A percentile compares a stretch with the other conserved stretches of the same genome.
Evolutionary conservation across 2,329 filamentous ascomycete genomes (phyloP).

Genomic region (Xylariomycetidae sp.): DNA sequence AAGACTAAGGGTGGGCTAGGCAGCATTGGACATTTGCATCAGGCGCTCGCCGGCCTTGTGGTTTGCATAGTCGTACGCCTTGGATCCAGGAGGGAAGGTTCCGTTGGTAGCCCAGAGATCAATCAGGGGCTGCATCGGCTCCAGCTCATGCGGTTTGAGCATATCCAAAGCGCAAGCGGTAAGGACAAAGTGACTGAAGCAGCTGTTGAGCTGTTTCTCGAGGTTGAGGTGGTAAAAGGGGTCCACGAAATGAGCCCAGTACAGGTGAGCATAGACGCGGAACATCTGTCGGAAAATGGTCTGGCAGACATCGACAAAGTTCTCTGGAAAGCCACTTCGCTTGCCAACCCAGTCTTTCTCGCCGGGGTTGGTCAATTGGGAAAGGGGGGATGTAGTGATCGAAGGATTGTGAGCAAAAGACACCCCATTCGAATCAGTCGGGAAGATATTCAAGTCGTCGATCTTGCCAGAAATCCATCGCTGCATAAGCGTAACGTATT

Average conservation of each 20-base stretch:
- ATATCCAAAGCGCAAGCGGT: slow-evolving; percentile 78
- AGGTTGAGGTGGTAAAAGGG: slow-evolving; percentile 80
- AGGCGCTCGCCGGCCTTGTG: slow-evolving; percentile 55
- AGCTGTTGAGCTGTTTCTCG: slow-evolving; percentile 79
- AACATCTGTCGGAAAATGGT: slow-evolving; percentile 98
- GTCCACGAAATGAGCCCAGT: slow-evolving; percentile 90
- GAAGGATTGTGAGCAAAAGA: slow-evolving; percentile 61
- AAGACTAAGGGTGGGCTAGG: too few relatives aligned
- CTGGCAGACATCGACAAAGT: slow-evolving; percentile 87
- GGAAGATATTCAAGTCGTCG: slow-evolving; percentile 84
- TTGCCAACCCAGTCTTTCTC: slow-evolving; percentile 82
- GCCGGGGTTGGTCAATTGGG: slow-evolving; percentile 55
- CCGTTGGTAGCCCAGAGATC: slow-evolving; percentile 89
- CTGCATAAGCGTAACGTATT: slow-evolving; percentile 94
- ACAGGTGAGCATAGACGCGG: slow-evolving; percentile 94
- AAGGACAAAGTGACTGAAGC: slow-evolving; percentile 79
- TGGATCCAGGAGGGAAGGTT: slow-evolving; percentile 73
- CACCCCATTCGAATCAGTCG: slow-evolving; percentile 71
- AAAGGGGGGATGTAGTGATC: slow-evolving; percentile 54
- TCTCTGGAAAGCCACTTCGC: slow-evolving; percentile 84
- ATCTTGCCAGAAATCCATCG: slow-evolving; percentile 97
- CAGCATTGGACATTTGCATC: slow-evolving; percentile 39
- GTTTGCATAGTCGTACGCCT: slow-evolving; percentile 63
- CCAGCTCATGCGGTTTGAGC: slow-evolving; percentile 82
- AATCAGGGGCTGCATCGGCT: slow-evolving; percentile 93